These are phyloP conservation scores for Tephrocybe sp. DNA, from an alignment of 768 basidiomycete genomes.

Conservation along the genomic window DNA sequence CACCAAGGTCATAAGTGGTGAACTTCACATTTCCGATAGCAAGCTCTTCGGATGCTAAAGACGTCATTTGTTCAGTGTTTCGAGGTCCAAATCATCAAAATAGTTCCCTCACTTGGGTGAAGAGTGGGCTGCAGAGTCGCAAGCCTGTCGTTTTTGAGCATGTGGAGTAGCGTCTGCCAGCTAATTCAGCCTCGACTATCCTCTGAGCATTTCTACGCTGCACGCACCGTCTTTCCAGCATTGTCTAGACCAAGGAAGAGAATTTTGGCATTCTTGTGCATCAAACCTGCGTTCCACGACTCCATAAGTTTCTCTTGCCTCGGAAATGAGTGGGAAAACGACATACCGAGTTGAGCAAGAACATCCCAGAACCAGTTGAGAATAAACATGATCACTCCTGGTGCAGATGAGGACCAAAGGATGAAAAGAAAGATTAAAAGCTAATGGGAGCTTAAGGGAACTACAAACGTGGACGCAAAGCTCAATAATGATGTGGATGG, in stretches of 20 bases:
- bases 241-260: slow-evolving; percentile 98
- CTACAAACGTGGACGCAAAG: slow-evolving; percentile 11
- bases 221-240: slow-evolving; percentile 93
- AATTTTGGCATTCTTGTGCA: slow-evolving; percentile 99
- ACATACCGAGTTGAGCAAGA: slow-evolving; percentile 86
- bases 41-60: slow-evolving; percentile 92
- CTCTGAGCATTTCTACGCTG: neutral
- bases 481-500: slow-evolving; percentile 9
- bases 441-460: neutral
- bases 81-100: slow-evolving; percentile 7
- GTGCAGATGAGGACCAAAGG: slow-evolving; percentile 16
- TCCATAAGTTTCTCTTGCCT: neutral
- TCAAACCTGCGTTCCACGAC: slow-evolving; percentile 51
- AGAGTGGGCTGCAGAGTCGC: slow-evolving; percentile 98
- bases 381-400: slow-evolving; percentile 60
- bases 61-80: slow-evolving; percentile 6
- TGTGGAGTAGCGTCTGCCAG: slow-evolving; percentile 87
- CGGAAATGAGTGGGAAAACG: neutral
- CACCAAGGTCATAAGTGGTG: slow-evolving; percentile 97
- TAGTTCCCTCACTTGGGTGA: slow-evolving; percentile 79
- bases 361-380: slow-evolving; percentile 97
- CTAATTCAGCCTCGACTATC: slow-evolving; percentile 3
- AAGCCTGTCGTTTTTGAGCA: slow-evolving; percentile 98
- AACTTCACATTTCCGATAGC: slow-evolving; percentile 99
- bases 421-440: slow-evolving; percentile 9